These are phyloP conservation scores for Vachellia pachyceras DNA, from an alignment of 306 rosid genomes.

Conservation along the genomic window DNA sequence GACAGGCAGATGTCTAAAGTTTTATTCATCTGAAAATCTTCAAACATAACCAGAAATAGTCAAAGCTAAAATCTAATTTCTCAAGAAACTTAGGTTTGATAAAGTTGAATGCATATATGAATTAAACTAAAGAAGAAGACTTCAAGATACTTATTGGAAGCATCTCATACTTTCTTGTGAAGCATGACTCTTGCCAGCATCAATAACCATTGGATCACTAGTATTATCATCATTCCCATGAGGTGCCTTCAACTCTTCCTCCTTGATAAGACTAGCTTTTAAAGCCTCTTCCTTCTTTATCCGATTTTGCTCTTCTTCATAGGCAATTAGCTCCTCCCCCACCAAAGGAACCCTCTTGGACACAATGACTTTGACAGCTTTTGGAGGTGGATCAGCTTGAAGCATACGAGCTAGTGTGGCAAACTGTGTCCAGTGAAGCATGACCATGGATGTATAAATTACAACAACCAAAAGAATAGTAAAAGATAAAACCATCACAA, in stretches of 20 bases:
- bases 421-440: conserved; percentile 55
- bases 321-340: conserved; percentile 92
- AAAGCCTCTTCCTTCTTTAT: conserved; percentile 88
- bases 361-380: conserved; percentile 93
- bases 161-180: conserved; percentile 39
- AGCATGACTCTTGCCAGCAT: conserved; percentile 57
- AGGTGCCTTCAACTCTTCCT: conserved; percentile 74
- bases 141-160: neutral
- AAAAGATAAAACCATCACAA: conserved; percentile 6
- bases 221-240: conserved; percentile 58
- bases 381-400: conserved; percentile 98
- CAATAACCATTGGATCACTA: conserved; percentile 82
- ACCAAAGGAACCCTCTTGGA: conserved; percentile 95
- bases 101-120: conserved; percentile 3
- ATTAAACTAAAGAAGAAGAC: conserved; percentile 13
- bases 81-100: conserved; percentile 8
- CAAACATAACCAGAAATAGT: conserved; percentile 7
- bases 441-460: conserved; percentile 32
- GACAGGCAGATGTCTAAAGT: conserved; percentile 16
- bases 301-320: conserved; percentile 93
- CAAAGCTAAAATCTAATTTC: conserved; percentile 20
- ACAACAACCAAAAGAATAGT: conserved; percentile 8
- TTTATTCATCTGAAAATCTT: neutral
- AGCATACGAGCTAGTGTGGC: conserved; percentile 96
- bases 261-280: conserved; percentile 83